Evolutionary conservation across 2,329 filamentous ascomycete genomes (phyloP).

Genomic region (Trichoderma lentiforme): DNA sequence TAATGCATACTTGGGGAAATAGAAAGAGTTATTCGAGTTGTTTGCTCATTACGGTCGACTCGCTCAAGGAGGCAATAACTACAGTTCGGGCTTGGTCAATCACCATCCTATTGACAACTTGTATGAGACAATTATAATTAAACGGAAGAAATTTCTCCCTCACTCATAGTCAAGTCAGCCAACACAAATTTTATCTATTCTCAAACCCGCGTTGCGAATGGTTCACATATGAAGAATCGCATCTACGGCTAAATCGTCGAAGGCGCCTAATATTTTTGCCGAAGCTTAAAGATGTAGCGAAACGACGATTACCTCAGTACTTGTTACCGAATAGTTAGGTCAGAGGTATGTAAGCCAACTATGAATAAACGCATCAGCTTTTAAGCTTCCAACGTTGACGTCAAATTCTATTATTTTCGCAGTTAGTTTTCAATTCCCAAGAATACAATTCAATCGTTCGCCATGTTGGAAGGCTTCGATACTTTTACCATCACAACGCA

Average conservation of each 20-base stretch:
- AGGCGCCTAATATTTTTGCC: slow-evolving; percentile 6
- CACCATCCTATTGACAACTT: neutral
- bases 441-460: neutral
- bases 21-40: neutral
- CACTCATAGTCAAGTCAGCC: neutral
- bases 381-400: neutral
- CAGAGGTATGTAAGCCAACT: neutral
- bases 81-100: neutral
- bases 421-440: neutral
- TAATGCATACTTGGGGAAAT: neutral
- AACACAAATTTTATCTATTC: neutral
- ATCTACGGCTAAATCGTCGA: neutral
- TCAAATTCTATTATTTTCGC: neutral
- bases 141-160: neutral
- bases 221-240: neutral
- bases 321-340: neutral
- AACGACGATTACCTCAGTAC: neutral
- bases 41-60: neutral
- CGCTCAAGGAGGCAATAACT: neutral
- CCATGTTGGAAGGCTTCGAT: neutral
- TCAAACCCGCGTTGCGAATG: neutral
- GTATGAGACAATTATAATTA: neutral
- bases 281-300: neutral
- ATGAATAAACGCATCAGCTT: neutral
- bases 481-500: neutral